Conservation (phyloP, 345 rosid species). For the Passiflora organensis region DNA sequence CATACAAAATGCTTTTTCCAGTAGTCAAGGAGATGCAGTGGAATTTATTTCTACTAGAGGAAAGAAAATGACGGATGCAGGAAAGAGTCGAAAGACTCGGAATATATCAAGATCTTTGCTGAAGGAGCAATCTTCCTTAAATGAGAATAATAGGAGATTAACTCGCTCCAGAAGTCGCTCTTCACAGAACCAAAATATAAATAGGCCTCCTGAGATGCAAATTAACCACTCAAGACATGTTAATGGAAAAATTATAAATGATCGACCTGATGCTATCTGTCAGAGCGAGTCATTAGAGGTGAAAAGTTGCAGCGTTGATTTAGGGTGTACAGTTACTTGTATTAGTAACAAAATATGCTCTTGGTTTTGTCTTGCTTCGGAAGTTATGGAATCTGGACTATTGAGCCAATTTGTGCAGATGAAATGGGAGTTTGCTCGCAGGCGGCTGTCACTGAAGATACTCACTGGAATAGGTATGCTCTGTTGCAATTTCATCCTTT, state of each 20-base stretch:
- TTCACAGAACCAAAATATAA: slow-evolving; percentile 39
- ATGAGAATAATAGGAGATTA: slow-evolving; percentile 43
- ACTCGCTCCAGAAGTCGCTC: slow-evolving; percentile 73
- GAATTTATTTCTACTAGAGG: slow-evolving; percentile 15
- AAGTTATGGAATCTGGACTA: slow-evolving; percentile 42
- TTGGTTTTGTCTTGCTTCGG: slow-evolving; percentile 39
- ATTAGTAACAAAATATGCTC: slow-evolving; percentile 54
- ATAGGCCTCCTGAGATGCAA: slow-evolving; percentile 23
- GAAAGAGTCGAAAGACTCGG: slow-evolving; percentile 43
- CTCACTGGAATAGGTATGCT: slow-evolving; percentile 62
- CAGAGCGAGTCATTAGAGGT: slow-evolving; percentile 24
- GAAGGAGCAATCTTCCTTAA: slow-evolving; percentile 37
- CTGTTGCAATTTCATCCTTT: not conserved
- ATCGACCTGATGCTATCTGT: slow-evolving; percentile 12
- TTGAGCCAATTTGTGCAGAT: slow-evolving; percentile 37
- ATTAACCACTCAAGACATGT: slow-evolving; percentile 21
- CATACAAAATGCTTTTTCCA: slow-evolving; percentile 12
- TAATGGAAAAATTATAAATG: slow-evolving; percentile 19
- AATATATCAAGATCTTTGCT: slow-evolving; percentile 25
- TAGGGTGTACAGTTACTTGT: slow-evolving; percentile 31
- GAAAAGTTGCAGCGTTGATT: slow-evolving; percentile 23
- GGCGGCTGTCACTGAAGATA: slow-evolving; percentile 50
- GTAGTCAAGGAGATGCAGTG: slow-evolving; percentile 12
- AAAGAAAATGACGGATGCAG: slow-evolving; percentile 31
- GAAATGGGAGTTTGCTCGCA: slow-evolving; percentile 65